phyloP scores from a whole-genome alignment of 176 grass and related monocot genomes.

The Musa itinerans region DNA sequence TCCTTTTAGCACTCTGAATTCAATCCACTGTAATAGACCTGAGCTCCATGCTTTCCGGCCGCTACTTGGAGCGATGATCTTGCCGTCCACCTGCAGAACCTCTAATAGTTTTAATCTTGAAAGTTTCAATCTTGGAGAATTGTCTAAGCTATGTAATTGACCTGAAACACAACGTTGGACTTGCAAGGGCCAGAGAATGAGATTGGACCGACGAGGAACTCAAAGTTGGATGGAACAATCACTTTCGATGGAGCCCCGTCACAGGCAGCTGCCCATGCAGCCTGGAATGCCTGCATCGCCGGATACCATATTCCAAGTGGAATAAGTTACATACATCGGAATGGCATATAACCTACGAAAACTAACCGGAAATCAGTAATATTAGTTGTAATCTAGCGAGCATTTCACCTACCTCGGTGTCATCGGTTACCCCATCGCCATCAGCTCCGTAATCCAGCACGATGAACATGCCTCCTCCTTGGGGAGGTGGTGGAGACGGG shows the following conservation, averaged over 20 bases:
- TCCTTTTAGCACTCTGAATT: constrained; percentile 38
- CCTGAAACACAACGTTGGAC: constrained; percentile 45
- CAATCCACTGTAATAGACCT: constrained; percentile 31
- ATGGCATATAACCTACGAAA: no score
- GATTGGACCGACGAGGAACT: constrained; percentile 58
- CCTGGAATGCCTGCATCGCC: constrained; percentile 38
- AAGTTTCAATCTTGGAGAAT: background rate
- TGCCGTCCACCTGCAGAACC: constrained; percentile 47
- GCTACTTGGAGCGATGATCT: constrained; percentile 28
- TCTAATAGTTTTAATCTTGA: background rate
- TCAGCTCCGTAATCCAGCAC: constrained; percentile 45
- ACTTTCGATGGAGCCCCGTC: constrained; percentile 28
- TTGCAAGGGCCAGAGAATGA: constrained; percentile 44
- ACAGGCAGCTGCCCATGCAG: constrained; percentile 43
- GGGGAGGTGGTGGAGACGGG: background rate
- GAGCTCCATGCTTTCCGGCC: constrained; percentile 21
- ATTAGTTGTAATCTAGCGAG: no score
- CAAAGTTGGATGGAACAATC: constrained; percentile 26
- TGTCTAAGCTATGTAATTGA: background rate
- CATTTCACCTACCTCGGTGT: constrained; percentile 33
- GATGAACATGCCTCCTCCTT: constrained; percentile 10
- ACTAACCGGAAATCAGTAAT: no score
- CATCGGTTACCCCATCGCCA: constrained; percentile 34
- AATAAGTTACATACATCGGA: no score
- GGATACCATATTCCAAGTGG: no score